phyloP scores from a whole-genome alignment of 495 filamentous ascomycete genomes.

The Penicillium atrosanguineum region DNA sequence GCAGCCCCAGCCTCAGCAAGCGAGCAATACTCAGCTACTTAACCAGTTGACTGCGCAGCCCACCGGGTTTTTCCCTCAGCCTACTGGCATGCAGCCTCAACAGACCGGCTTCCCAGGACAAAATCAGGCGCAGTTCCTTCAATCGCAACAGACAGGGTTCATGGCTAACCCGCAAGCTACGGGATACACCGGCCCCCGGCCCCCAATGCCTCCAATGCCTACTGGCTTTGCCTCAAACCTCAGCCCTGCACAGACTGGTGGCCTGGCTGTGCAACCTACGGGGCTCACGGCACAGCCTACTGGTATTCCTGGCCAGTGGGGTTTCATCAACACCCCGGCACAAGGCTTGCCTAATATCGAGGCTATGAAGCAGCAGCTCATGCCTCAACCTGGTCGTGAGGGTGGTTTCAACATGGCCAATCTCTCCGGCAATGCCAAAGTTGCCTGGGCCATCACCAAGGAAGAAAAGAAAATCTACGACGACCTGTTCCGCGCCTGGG shows the following conservation, averaged over 20 bases:
- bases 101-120: constrained; percentile 46
- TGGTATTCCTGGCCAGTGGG: constrained; percentile 95
- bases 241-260: constrained; percentile 62
- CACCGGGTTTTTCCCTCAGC: constrained; percentile 58
- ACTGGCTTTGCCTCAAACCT: constrained; percentile 69
- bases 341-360: constrained; percentile 92
- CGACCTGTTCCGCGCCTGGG: constrained; percentile 93
- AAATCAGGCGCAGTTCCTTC: constrained; percentile 36
- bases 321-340: constrained; percentile 89
- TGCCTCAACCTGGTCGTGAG: constrained; percentile 95
- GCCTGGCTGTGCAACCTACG: constrained; percentile 37
- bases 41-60: constrained; percentile 71
- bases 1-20: constrained; percentile 78
- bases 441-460: constrained; percentile 99
- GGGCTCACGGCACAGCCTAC: constrained; percentile 92
- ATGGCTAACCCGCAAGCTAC: constrained; percentile 56
- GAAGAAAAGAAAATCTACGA: constrained; percentile 98
- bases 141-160: constrained; percentile 49
- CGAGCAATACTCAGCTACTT: constrained; percentile 74
- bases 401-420: constrained; percentile 86
- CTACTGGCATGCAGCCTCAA: constrained; percentile 54
- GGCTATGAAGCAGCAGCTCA: constrained; percentile 90
- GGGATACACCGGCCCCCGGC: constrained; percentile 72
- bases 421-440: constrained; percentile 86
- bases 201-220: constrained; percentile 95